Conservation (phyloP, 2,329 filamentous ascomycete genomes). For the Monilinia polystroma region DNA sequence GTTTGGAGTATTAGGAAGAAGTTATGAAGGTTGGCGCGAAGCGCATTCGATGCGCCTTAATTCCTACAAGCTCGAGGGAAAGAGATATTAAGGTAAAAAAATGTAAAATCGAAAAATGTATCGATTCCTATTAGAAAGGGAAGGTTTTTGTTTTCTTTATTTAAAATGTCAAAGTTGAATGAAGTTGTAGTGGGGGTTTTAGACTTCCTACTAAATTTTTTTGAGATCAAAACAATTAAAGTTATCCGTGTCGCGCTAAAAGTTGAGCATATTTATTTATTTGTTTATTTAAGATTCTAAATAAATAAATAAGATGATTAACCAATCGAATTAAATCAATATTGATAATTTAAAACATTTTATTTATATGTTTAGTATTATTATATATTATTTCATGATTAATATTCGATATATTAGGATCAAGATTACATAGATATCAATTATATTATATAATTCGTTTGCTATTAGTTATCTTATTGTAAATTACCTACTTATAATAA, state of each 20-base stretch:
- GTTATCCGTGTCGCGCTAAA: not conserved
- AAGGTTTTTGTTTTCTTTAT: constrained; percentile 5
- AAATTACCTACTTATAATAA: too few species aligned
- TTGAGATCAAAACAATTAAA: constrained; percentile 3
- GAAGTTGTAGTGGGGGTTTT: constrained; percentile 12
- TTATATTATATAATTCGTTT: too few species aligned
- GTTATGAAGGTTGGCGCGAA: not conserved
- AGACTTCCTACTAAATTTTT: constrained; percentile 1
- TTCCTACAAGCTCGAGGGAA: not conserved
- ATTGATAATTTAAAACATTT: too few species aligned
- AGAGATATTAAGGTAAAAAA: constrained; percentile 1
- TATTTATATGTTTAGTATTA: too few species aligned
- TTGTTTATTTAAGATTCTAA: too few species aligned
- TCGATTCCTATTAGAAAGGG: not conserved
- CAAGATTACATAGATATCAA: too few species aligned
- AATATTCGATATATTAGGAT: too few species aligned
- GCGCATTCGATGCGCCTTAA: constrained; percentile 22
- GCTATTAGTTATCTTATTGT: too few species aligned
- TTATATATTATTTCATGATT: too few species aligned
- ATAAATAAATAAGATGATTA: too few species aligned
- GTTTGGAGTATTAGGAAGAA: constrained; percentile 15
- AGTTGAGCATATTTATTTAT: too few species aligned
- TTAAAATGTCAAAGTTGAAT: not conserved
- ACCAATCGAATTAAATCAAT: too few species aligned
- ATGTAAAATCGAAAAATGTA: not conserved